Evolutionary conservation across 306 rosid genomes (phyloP).

Genomic region (Casuarina equisetifolia): DNA sequence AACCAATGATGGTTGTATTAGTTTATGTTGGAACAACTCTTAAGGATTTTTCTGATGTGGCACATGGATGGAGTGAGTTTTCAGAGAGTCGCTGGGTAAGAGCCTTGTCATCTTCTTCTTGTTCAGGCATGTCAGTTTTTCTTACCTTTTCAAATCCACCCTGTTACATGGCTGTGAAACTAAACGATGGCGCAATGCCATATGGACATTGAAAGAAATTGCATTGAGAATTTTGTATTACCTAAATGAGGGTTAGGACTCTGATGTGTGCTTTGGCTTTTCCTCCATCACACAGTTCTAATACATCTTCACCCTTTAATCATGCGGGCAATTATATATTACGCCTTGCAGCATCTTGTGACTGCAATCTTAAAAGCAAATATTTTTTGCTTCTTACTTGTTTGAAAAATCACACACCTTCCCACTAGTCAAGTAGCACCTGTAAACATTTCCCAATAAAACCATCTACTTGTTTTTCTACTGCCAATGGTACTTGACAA

Average conservation of each 20-base stretch:
- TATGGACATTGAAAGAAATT: constrained; percentile 11
- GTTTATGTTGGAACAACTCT: constrained; percentile 94
- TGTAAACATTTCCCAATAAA: not conserved
- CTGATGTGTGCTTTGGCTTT: constrained; percentile 3
- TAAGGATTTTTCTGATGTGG: constrained; percentile 93
- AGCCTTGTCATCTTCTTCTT: constrained; percentile 17
- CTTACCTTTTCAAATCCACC: not conserved
- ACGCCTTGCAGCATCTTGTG: constrained; percentile 73
- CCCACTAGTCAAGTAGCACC: not conserved
- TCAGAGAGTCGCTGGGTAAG: constrained; percentile 90
- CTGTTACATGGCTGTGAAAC: not conserved
- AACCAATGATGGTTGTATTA: constrained; percentile 69
- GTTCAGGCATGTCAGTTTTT: constrained; percentile 16
- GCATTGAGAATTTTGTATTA: constrained; percentile 11
- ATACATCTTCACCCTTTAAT: constrained; percentile 24
- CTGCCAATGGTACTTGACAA: not conserved
- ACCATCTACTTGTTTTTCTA: not conserved
- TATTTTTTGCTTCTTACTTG: not conserved
- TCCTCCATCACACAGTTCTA: constrained; percentile 1
- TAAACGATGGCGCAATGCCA: not conserved
- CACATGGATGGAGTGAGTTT: constrained; percentile 91
- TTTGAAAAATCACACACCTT: not conserved
- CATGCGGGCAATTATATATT: constrained; percentile 74
- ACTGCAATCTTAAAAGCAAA: constrained; percentile 29
- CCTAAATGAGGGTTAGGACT: not conserved